Percentiles rank a stretch among this genome's conserved stretches.
Evolutionary conservation across 2,329 filamentous ascomycete genomes (phyloP).

Genomic region (Lachnellula occidentalis): DNA sequence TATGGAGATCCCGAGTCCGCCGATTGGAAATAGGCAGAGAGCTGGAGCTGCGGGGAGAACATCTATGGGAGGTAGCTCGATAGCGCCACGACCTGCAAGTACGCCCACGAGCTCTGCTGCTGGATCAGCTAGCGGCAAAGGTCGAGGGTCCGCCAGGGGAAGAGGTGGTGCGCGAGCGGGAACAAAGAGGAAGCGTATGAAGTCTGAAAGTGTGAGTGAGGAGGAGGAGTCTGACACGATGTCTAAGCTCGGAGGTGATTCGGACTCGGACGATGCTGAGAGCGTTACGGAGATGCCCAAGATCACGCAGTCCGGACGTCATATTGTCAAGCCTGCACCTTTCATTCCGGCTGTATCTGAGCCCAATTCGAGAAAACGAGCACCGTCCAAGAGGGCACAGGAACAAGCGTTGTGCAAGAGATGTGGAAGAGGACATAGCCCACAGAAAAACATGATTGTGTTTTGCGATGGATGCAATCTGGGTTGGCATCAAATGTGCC

Average conservation of each 20-base stretch:
- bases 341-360: conserved; percentile 53
- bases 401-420: conserved; percentile 61
- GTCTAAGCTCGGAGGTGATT: conserved; percentile 33
- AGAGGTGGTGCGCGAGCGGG: conserved; percentile 19
- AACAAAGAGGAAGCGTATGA: conserved; percentile 28
- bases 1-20: conserved; percentile 29
- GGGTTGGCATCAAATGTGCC: conserved; percentile 77
- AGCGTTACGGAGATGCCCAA: conserved; percentile 50
- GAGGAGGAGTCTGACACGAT: conserved; percentile 28
- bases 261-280: conserved; percentile 32
- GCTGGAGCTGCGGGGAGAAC: conserved; percentile 10
- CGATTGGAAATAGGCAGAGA: conserved; percentile 12
- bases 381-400: conserved; percentile 51
- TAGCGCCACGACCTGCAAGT: conserved; percentile 15
- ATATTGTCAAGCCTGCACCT: conserved; percentile 60
- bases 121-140: conserved; percentile 12
- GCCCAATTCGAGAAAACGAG: conserved; percentile 34
- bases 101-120: conserved; percentile 20
- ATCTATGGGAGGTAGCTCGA: conserved; percentile 11
- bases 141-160: conserved; percentile 6
- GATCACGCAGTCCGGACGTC: conserved; percentile 70
- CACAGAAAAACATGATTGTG: conserved; percentile 72
- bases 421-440: conserved; percentile 68
- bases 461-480: conserved; percentile 79
- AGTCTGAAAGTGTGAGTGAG: conserved; percentile 24